Conservation (phyloP, 2,329 filamentous ascomycete species). For the Sclerotinia spermophila region DNA sequence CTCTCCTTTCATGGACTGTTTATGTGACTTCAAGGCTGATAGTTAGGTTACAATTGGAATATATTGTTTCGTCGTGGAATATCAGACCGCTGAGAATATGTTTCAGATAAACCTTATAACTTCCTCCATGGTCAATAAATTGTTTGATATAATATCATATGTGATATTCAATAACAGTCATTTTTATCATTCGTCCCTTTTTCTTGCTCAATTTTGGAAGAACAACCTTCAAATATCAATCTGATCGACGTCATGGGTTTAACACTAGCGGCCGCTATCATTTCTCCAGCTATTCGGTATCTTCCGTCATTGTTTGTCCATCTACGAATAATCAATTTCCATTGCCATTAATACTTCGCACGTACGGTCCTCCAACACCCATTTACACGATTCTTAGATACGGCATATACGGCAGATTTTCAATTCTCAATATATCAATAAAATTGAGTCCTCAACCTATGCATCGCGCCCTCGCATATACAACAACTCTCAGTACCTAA, state of each 20-base stretch:
- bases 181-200: too few relatives aligned
- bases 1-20: background rate
- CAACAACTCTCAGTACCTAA: too few relatives aligned
- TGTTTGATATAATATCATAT: too few relatives aligned
- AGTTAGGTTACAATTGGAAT: background rate
- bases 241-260: background rate
- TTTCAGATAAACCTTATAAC: background rate
- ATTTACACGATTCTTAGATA: background rate
- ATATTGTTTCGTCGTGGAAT: background rate
- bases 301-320: background rate
- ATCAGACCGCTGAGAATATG: too few relatives aligned
- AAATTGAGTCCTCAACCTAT: background rate
- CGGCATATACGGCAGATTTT: background rate
- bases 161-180: too few relatives aligned
- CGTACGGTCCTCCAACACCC: background rate
- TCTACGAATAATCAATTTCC: background rate
- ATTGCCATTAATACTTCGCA: background rate
- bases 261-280: constrained; percentile 9
- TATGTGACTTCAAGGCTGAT: background rate
- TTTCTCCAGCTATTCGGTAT: constrained; percentile 3
- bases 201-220: background rate
- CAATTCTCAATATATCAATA: background rate
- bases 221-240: background rate
- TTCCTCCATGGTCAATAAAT: too few relatives aligned
- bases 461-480: background rate